phyloP scores from a whole-genome alignment of 2,329 filamentous ascomycete genomes.

The Botryotinia globosa region DNA sequence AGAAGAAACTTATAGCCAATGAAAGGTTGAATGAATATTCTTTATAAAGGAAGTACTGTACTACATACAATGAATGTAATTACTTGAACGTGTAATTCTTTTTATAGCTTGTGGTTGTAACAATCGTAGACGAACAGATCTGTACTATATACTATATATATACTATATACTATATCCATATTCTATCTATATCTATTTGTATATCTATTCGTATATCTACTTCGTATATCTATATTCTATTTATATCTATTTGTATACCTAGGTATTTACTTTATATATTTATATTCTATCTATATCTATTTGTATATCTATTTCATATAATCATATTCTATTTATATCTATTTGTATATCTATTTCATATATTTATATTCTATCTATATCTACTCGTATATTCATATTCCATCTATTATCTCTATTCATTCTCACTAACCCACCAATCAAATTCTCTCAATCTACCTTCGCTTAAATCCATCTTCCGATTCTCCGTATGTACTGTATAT shows the following conservation, averaged over 20 bases:
- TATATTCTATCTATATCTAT: no score
- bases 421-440: conserved; percentile 10
- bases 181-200: no score
- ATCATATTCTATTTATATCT: neutral
- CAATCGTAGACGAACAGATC: no score
- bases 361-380: no score
- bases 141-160: no score
- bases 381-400: neutral
- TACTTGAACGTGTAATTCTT: neutral
- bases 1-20: neutral
- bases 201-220: no score
- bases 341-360: neutral
- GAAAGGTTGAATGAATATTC: neutral
- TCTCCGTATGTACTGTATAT: no score
- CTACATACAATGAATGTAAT: neutral
- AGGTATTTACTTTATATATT: no score
- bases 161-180: no score
- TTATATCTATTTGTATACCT: no score
- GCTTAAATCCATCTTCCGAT: conserved; percentile 1
- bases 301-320: neutral
- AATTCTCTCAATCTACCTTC: neutral
- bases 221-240: no score
- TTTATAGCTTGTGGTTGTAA: neutral
- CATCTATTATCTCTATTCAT: no score
- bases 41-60: neutral